These are phyloP conservation scores for Gossypium mustelinum DNA, from an alignment of 345 rosid genomes.

Conservation along the genomic window DNA sequence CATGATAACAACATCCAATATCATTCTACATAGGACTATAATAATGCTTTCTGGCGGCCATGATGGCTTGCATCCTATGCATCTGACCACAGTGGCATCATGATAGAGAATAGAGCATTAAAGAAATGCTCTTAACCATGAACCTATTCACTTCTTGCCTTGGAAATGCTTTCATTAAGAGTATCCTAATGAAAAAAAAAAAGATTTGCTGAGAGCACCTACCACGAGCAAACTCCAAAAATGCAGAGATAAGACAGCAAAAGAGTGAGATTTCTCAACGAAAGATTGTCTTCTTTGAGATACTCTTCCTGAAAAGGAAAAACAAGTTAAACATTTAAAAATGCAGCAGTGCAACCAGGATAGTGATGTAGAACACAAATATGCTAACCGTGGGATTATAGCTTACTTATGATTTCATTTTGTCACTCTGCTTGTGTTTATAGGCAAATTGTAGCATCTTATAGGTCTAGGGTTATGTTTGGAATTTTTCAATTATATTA, in stretches of 20 bases:
- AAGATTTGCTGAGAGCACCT: slow-evolving; percentile 18
- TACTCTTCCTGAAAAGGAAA: slow-evolving; percentile 63
- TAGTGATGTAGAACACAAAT: background rate
- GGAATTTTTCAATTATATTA: background rate
- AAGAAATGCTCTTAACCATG: background rate
- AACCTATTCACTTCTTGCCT: background rate
- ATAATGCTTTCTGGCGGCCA: background rate
- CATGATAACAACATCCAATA: background rate
- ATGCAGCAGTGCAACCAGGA: background rate
- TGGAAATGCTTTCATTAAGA: background rate
- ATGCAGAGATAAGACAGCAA: slow-evolving; percentile 66
- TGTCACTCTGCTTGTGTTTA: background rate
- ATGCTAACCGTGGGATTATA: background rate
- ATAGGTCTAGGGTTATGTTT: background rate
- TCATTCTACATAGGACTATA: background rate
- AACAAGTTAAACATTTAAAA: background rate
- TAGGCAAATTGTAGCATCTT: background rate
- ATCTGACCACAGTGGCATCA: slow-evolving; percentile 2
- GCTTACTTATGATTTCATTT: background rate
- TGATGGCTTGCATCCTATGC: background rate
- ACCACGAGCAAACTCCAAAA: slow-evolving; percentile 92
- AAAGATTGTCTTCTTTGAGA: slow-evolving; percentile 67
- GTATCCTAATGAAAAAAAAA: background rate
- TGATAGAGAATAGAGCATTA: background rate
- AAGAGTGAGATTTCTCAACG: slow-evolving; percentile 76